Conservation (phyloP, 1,139 yeast species). For the Blastobotrys ciferrii region DNA sequence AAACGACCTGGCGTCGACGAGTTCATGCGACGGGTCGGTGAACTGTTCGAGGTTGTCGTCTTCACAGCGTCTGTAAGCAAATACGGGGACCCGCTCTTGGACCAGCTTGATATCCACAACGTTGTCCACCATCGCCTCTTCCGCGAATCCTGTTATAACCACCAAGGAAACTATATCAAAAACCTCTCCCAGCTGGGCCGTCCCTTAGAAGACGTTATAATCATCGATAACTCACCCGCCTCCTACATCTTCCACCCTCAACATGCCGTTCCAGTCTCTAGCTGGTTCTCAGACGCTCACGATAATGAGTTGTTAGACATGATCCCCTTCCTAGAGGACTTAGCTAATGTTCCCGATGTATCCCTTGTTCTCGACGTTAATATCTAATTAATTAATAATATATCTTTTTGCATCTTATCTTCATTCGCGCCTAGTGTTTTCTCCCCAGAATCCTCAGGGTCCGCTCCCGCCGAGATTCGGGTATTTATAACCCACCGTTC, state of each 20-base stretch:
- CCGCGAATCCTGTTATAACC: conserved; percentile 77
- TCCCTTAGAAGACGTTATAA: conserved; percentile 79
- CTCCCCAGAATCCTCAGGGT: too few relatives aligned
- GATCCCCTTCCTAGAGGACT: conserved; percentile 85
- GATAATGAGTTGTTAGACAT: conserved; percentile 92
- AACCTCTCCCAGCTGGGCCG: conserved; percentile 92
- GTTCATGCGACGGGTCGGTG: conserved; percentile 78
- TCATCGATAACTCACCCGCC: conserved; percentile 95
- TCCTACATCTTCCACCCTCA: conserved; percentile 96
- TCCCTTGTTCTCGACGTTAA: conserved; percentile 75
- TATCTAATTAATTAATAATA: conserved; percentile 12
- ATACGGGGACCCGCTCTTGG: conserved; percentile 92
- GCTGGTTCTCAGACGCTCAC: conserved; percentile 98
- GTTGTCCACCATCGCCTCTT: conserved; percentile 88
- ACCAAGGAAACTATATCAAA: conserved; percentile 91
- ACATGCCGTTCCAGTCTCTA: conserved; percentile 95
- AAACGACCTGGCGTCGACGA: conserved; percentile 98
- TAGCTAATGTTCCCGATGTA: conserved; percentile 80
- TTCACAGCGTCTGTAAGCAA: conserved; percentile 94
- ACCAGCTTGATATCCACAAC: conserved; percentile 71
- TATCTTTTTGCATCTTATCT: neutral
- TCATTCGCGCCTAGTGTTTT: too few relatives aligned
- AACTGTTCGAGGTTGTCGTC: conserved; percentile 89
- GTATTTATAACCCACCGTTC: too few relatives aligned
- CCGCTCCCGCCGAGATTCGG: too few relatives aligned